Percentiles rank a stretch among this genome's conserved stretches.
Conservation (phyloP, 441 rosid genomes). For the Populus trichocarpa region DNA sequence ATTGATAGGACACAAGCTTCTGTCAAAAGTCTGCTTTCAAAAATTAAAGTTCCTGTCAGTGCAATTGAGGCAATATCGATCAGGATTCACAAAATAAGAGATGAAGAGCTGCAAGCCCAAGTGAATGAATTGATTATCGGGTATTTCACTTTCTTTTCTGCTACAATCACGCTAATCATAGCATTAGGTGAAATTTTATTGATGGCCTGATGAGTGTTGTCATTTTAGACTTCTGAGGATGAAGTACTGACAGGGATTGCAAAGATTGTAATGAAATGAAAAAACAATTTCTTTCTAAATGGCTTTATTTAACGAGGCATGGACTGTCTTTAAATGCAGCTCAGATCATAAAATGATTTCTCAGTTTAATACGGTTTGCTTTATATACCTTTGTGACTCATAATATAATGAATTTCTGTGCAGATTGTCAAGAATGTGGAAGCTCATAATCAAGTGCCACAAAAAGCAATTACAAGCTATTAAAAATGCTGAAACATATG, state of each 20-base stretch:
- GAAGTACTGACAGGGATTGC: no score
- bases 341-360: neutral
- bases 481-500: conserved; percentile 16
- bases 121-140: conserved; percentile 34
- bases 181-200: no score
- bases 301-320: no score
- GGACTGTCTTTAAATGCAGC: no score
- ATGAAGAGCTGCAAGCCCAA: conserved; percentile 36
- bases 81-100: conserved; percentile 40
- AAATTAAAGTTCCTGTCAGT: conserved; percentile 28
- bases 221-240: no score
- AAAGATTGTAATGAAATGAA: no score
- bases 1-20: conserved; percentile 21
- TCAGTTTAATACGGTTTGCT: neutral
- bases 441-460: conserved; percentile 34
- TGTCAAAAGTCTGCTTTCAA: conserved; percentile 22
- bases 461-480: conserved; percentile 34
- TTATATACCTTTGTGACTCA: neutral
- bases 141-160: conserved; percentile 12
- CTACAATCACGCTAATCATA: neutral
- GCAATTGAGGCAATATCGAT: conserved; percentile 31
- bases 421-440: conserved; percentile 45
- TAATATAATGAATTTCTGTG: neutral
- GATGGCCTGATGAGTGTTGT: no score
- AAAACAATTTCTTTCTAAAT: no score